These are phyloP conservation scores for Trametes meyenii DNA, from an alignment of 768 basidiomycete genomes.

Conservation along the genomic window DNA sequence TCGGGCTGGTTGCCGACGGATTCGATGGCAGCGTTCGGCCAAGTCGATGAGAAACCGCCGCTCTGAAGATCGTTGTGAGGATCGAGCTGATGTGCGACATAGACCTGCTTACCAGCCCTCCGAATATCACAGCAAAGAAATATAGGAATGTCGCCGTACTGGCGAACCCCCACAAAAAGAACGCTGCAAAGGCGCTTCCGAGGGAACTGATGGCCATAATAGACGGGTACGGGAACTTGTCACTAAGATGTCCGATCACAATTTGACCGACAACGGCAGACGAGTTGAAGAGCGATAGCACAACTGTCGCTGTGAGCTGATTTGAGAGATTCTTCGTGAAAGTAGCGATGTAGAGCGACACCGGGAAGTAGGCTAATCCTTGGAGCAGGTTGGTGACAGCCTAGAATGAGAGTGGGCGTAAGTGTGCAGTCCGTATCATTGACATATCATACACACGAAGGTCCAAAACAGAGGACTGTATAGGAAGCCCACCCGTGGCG, in stretches of 20 bases:
- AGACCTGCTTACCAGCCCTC: slow-evolving; percentile 19
- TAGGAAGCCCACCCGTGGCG: slow-evolving; percentile 18
- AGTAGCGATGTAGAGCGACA: slow-evolving; percentile 27
- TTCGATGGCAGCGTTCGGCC: slow-evolving; percentile 17
- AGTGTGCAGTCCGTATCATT: neutral
- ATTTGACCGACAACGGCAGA: slow-evolving; percentile 26
- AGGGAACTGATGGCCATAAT: slow-evolving; percentile 22
- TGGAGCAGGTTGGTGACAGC: slow-evolving; percentile 21
- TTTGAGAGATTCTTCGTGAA: slow-evolving; percentile 21
- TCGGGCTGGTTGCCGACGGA: slow-evolving; percentile 19
- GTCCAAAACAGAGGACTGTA: slow-evolving; percentile 18
- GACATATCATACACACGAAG: slow-evolving; percentile 18
- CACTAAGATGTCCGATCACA: slow-evolving; percentile 22
- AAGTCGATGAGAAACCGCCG: slow-evolving; percentile 22
- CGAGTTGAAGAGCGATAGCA: slow-evolving; percentile 27
- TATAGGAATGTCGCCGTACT: slow-evolving; percentile 21
- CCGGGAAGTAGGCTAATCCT: slow-evolving; percentile 28
- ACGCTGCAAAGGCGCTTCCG: slow-evolving; percentile 15
- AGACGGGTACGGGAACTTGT: slow-evolving; percentile 26
- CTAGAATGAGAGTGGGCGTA: neutral
- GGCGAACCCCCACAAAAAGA: slow-evolving; percentile 28
- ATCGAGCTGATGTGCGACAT: no score
- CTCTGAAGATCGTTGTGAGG: slow-evolving; percentile 1
- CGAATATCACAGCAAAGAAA: slow-evolving; percentile 27
- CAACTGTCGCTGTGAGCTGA: slow-evolving; percentile 22